Conservation (phyloP, 345 rosid genomes). For the Populus euphratica region DNA sequence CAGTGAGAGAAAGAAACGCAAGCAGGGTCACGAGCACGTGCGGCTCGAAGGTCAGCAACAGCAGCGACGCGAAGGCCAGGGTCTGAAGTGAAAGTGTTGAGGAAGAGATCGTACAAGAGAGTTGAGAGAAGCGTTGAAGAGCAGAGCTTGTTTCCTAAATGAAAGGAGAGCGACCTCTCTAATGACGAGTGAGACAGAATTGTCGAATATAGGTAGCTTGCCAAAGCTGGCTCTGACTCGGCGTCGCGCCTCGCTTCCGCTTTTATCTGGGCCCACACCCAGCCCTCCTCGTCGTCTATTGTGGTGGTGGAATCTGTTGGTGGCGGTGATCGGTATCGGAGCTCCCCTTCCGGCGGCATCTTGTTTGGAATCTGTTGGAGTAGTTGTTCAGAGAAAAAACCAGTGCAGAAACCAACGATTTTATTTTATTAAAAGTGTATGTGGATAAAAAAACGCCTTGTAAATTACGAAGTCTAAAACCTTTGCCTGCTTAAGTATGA, state of each 20-base stretch:
- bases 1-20: conserved; percentile 96
- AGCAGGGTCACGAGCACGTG: conserved; percentile 82
- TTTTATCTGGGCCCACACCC: conserved; percentile 78
- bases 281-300: conserved; percentile 49
- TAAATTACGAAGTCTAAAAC: too few relatives aligned
- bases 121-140: conserved; percentile 95
- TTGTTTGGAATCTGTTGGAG: neutral
- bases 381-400: too few relatives aligned
- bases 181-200: conserved; percentile 86
- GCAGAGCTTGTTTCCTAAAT: conserved; percentile 93
- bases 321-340: conserved; percentile 31
- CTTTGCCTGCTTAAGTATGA: too few relatives aligned
- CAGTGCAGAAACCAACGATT: too few relatives aligned
- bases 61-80: conserved; percentile 68
- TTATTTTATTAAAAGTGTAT: too few relatives aligned
- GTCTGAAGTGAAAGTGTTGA: conserved; percentile 74
- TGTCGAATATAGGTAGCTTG: conserved; percentile 93
- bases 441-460: too few relatives aligned
- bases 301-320: conserved; percentile 10
- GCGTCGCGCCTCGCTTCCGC: conserved; percentile 92
- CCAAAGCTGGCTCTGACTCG: conserved; percentile 89
- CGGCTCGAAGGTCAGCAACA: conserved; percentile 91
- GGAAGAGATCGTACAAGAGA: conserved; percentile 86
- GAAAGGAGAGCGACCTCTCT: conserved; percentile 82
- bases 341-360: conserved; percentile 62